Base-by-base conservation (phyloP, 805 yeast genomes). In the Myxozyma nipponensis region DNA sequence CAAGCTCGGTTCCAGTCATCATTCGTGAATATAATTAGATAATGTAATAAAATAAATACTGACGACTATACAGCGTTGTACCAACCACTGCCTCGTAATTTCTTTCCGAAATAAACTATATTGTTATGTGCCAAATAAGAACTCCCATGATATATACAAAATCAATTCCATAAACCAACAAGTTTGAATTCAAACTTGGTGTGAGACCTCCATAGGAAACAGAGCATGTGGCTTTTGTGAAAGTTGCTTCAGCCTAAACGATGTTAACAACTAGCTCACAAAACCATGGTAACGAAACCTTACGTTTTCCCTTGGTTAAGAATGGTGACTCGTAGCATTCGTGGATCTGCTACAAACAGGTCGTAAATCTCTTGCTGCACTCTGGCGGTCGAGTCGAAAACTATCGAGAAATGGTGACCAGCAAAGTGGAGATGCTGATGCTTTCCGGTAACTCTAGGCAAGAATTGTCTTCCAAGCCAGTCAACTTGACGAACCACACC, bases 1-100 rank as follows among this genome's bases (percentile, higher is more conserved):
- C 98, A 39, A 85, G 95, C n/a, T 88, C 98, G 1, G 98, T 93
- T 50, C 98, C 98, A 24, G 98, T 93, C 43, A 87, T 93, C 54
- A 73, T 93, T 62, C 80, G 98, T 70, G 98, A 93, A 69, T 93
- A 91, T 69, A 87, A 88, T 64, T n/a, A 45, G 41, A 39, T 22
- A n/a, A n/a, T n/a, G n/a, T n/a, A n/a, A n/a, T n/a, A n/a, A n/a
- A n/a, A n/a, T n/a, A n/a, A n/a, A n/a, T n/a, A n/a, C n/a, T n/a
- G n/a, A n/a, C n/a, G n/a, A n/a, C n/a, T n/a, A n/a, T n/a, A n/a
- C n/a, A n/a, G n/a, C n/a, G n/a, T n/a, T n/a, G n/a, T n/a, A n/a
- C n/a, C n/a, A n/a, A n/a, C n/a, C n/a, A n/a, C n/a, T n/a, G n/a
- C n/a, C n/a, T n/a, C n/a, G n/a, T n/a, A n/a, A n/a, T n/a, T n/a